A percentile compares a stretch with the other conserved stretches of the same genome.
Evolutionary conservation across 139 green algal species (phyloP).

Genomic region (Chlamydomonas incerta): DNA sequence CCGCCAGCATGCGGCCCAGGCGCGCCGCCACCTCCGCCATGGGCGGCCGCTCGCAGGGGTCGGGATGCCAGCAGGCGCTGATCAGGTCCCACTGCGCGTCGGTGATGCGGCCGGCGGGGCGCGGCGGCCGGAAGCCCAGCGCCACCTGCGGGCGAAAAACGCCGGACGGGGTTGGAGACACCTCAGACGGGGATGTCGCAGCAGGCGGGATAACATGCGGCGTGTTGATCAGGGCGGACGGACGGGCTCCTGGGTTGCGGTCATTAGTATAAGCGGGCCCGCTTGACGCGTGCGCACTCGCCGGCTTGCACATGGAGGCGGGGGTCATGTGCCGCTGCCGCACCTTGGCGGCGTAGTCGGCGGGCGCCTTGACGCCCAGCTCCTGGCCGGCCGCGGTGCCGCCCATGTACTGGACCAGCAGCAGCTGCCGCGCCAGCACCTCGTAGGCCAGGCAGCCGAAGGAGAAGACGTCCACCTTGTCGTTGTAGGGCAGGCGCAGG

Average conservation of each 20-base stretch:
- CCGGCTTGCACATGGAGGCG: too few species aligned
- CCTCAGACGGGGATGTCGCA: too few species aligned
- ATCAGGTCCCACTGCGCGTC: not conserved
- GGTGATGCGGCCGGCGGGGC: too few species aligned
- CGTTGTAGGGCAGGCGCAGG: not conserved
- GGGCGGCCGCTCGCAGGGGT: not conserved
- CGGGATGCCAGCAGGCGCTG: not conserved
- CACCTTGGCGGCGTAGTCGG: not conserved
- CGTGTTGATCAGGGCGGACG: too few species aligned
- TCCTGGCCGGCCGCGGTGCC: not conserved
- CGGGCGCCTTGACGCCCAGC: not conserved
- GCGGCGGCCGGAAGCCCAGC: not conserved
- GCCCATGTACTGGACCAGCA: not conserved
- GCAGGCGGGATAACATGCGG: too few species aligned
- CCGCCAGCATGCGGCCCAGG: not conserved
- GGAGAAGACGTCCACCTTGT: not conserved
- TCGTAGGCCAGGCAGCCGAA: not conserved
- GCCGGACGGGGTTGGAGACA: too few species aligned
- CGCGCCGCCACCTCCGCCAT: not conserved
- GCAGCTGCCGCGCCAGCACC: not conserved
- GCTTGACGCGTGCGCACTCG: too few species aligned
- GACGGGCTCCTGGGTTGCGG: too few species aligned
- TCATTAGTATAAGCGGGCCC: too few species aligned
- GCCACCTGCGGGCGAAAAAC: not conserved
- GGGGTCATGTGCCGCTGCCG: too few species aligned